These are phyloP conservation scores for Cyclostephanos tholiformis DNA, from an alignment of 108 stramenopile genomes.

Conservation along the genomic window DNA sequence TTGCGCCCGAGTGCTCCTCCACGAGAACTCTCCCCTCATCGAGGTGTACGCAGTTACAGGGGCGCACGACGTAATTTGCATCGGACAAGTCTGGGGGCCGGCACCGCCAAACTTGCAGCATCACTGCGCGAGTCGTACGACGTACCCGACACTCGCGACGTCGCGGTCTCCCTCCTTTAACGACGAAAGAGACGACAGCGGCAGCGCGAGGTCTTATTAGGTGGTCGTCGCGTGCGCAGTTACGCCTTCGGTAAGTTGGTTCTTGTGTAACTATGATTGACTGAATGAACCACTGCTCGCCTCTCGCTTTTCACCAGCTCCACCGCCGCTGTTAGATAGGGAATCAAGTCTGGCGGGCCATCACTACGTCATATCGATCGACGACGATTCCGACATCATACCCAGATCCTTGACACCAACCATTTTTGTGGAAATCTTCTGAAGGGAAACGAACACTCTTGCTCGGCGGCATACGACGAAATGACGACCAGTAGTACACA, in stretches of 20 bases:
- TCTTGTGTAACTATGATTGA: no score
- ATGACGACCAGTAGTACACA: not conserved
- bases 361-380: constrained; percentile 61
- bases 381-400: constrained; percentile 75
- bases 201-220: no score
- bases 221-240: constrained; percentile 42
- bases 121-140: constrained; percentile 60
- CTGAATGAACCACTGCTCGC: no score
- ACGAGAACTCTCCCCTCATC: constrained; percentile 46
- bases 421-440: no score
- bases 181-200: not conserved
- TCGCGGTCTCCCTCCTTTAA: not conserved
- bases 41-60: constrained; percentile 48
- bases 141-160: constrained; percentile 50
- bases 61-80: constrained; percentile 51
- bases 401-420: no score
- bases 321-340: constrained; percentile 72
- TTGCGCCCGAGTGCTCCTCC: constrained; percentile 48
- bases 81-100: constrained; percentile 73
- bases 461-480: not conserved
- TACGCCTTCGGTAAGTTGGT: no score
- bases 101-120: constrained; percentile 53
- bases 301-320: constrained; percentile 75
- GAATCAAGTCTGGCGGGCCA: constrained; percentile 58
- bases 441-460: no score